These are phyloP conservation scores for Gastroboletus turbinatus DNA, from an alignment of 1,284 basidiomycete species.

Conservation along the genomic window DNA sequence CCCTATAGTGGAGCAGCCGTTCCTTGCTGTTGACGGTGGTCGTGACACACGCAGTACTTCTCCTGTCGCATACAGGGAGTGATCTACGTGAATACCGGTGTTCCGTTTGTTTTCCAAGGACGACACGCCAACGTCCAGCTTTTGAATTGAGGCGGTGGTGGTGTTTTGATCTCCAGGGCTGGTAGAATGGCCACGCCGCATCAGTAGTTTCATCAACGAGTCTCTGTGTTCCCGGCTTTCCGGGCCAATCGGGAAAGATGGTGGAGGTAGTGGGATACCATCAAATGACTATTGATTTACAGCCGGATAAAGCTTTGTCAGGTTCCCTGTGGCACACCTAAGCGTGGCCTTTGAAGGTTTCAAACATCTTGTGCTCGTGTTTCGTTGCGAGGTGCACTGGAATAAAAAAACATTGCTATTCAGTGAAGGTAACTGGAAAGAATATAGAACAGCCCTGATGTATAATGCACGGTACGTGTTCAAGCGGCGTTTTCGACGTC, in stretches of 20 bases:
- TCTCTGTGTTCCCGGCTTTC: background rate
- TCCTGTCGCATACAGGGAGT: background rate
- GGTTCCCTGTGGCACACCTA: background rate
- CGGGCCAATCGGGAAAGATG: background rate
- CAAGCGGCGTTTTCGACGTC: background rate
- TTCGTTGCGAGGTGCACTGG: background rate
- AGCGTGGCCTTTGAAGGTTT: background rate
- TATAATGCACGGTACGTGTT: background rate
- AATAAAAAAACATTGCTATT: background rate
- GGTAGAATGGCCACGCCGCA: background rate
- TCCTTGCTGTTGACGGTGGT: background rate
- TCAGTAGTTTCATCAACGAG: background rate
- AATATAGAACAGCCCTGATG: background rate
- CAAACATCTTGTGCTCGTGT: background rate
- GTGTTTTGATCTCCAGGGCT: background rate
- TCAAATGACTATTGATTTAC: conserved; percentile 3
- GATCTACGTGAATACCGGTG: background rate
- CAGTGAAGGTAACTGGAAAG: no score
- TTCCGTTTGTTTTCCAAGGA: background rate
- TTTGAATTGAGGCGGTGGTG: conserved; percentile 2
- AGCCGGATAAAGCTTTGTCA: background rate
- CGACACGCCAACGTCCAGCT: no score
- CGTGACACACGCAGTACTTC: background rate
- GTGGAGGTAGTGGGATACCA: background rate
- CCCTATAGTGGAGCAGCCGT: background rate